Conservation (phyloP, 2,329 filamentous ascomycete genomes). For the Beauveria sp. region DNA sequence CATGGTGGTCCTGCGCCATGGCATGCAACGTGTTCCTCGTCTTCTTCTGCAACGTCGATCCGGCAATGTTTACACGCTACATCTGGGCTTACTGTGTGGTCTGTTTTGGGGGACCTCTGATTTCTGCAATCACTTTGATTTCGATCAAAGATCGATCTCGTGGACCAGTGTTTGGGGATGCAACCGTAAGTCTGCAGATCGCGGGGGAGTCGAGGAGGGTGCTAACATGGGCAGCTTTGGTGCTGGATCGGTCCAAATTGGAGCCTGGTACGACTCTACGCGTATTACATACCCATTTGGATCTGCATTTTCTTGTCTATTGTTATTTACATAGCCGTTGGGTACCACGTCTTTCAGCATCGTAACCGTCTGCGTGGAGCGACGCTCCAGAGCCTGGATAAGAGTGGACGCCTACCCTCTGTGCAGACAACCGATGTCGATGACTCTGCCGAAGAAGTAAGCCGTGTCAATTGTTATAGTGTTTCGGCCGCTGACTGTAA, state of each 20-base stretch:
- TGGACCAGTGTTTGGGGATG: conserved; percentile 45
- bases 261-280: conserved; percentile 49
- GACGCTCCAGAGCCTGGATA: conserved; percentile 18
- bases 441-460: conserved; percentile 29
- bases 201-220: background rate
- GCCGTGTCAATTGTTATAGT: background rate
- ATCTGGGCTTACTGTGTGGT: conserved; percentile 60
- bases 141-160: conserved; percentile 38
- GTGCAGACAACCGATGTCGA: conserved; percentile 21
- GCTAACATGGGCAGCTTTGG: conserved; percentile 41
- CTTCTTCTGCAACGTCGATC: conserved; percentile 49
- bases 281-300: conserved; percentile 56
- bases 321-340: conserved; percentile 48
- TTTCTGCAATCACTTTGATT: conserved; percentile 60
- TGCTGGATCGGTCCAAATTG: conserved; percentile 51
- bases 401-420: conserved; percentile 17
- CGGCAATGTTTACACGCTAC: conserved; percentile 59
- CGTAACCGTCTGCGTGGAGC: conserved; percentile 48
- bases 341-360: conserved; percentile 51
- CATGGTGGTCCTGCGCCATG: conserved; percentile 75
- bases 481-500: background rate
- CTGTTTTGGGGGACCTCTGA: conserved; percentile 63
- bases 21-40: conserved; percentile 71
- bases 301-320: conserved; percentile 47
- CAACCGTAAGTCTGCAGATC: conserved; percentile 38